Evolutionary conservation across 306 rosid species (phyloP).

Genomic region (Ormosia emarginata): DNA sequence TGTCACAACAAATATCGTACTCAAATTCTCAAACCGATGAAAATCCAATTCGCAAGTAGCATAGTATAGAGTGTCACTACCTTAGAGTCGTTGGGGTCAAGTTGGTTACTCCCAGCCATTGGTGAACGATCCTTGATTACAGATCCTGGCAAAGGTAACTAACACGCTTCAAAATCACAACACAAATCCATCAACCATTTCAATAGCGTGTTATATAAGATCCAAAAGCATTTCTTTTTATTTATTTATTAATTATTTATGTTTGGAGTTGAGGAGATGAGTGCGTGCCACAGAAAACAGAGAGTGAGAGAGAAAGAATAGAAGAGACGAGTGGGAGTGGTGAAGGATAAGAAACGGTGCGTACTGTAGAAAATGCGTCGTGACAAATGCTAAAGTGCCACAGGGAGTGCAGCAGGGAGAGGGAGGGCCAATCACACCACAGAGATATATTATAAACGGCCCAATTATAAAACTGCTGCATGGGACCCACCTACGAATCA

Average conservation of each 20-base stretch:
- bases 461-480: conserved; percentile 43
- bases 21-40: too few relatives aligned
- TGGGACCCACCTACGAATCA: conserved; percentile 35
- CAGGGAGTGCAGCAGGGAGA: conserved; percentile 7
- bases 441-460: conserved; percentile 22
- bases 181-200: background rate
- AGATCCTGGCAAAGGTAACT: conserved; percentile 18
- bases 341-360: conserved; percentile 49
- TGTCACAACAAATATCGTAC: background rate
- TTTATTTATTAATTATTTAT: background rate
- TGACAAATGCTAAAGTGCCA: conserved; percentile 39
- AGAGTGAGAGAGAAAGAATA: background rate
- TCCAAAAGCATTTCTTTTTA: background rate
- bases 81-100: conserved; percentile 71
- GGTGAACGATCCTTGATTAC: conserved; percentile 13
- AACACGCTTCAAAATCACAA: conserved; percentile 6
- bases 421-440: conserved; percentile 44
- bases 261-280: background rate
- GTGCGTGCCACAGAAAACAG: background rate
- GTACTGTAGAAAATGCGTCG: conserved; percentile 32
- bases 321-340: background rate
- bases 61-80: background rate
- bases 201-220: background rate
- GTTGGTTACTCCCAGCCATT: conserved; percentile 72
- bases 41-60: background rate